Conservation (phyloP, 768 basidiomycete species). For the Suillus clintonianus region DNA sequence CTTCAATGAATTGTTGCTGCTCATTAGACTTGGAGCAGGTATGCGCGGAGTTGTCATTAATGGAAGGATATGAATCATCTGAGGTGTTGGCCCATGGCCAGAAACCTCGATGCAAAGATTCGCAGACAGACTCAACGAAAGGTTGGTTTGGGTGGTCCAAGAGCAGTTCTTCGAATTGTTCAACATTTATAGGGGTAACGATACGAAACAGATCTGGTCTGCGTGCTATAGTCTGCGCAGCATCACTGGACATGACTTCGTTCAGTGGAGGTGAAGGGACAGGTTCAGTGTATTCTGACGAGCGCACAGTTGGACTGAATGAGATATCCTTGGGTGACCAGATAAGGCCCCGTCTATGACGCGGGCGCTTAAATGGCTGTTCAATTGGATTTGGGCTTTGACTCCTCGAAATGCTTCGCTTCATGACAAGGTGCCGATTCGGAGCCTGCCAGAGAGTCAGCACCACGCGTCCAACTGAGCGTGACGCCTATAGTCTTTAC, state of each 20-base stretch:
- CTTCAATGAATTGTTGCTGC: slow-evolving; percentile 24
- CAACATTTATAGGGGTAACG: slow-evolving; percentile 29
- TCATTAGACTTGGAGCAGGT: background rate
- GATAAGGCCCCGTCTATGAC: too few species aligned
- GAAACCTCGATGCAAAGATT: slow-evolving; percentile 29
- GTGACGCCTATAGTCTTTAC: too few species aligned
- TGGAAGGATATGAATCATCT: background rate
- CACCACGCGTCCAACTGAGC: too few species aligned
- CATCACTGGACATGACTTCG: background rate
- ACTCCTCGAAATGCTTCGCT: background rate
- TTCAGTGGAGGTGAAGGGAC: background rate
- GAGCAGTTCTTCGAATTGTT: slow-evolving; percentile 21
- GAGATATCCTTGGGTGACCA: background rate
- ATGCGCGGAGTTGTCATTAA: background rate
- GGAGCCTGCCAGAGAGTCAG: too few species aligned
- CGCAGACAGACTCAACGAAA: slow-evolving; percentile 28
- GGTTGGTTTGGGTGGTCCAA: slow-evolving; percentile 29
- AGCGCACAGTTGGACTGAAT: background rate
- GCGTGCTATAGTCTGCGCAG: background rate
- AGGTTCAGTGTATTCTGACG: background rate
- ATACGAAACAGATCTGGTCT: slow-evolving; percentile 13
- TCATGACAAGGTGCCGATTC: background rate
- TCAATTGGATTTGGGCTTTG: background rate
- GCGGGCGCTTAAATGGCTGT: too few species aligned
- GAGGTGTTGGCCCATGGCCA: slow-evolving; percentile 29